Evolutionary conservation across 2,329 filamentous ascomycete genomes (phyloP).

Genomic region (Scleromitrula shiraiana): DNA sequence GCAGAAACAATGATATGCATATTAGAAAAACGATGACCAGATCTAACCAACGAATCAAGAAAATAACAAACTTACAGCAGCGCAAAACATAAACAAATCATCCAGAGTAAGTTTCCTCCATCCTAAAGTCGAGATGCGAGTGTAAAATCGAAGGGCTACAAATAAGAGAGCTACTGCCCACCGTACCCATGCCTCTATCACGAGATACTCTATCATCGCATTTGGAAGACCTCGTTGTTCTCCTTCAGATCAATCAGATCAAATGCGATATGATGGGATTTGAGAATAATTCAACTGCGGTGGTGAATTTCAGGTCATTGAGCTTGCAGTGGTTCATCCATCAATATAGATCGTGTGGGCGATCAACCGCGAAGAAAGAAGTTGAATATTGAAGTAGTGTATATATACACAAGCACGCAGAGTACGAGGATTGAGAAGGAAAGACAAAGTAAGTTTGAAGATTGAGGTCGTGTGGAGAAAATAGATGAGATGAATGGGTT

Average conservation of each 20-base stretch:
- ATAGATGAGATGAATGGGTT: neutral
- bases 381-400: too few relatives aligned
- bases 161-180: constrained; percentile 5
- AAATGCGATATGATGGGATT: neutral
- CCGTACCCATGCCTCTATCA: constrained; percentile 3
- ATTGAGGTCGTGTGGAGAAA: neutral
- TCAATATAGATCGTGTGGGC: too few relatives aligned
- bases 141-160: neutral
- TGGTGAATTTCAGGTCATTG: too few relatives aligned
- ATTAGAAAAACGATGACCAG: neutral
- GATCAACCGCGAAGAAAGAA: too few relatives aligned
- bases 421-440: too few relatives aligned
- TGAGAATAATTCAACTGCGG: neutral
- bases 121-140: neutral
- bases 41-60: neutral
- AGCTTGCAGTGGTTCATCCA: too few relatives aligned
- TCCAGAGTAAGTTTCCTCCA: neutral
- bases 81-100: constrained; percentile 1
- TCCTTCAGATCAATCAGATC: neutral
- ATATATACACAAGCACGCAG: too few relatives aligned
- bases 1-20: neutral
- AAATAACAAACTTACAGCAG: neutral
- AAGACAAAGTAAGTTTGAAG: too few relatives aligned
- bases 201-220: constrained; percentile 2
- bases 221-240: too few relatives aligned